A percentile compares a stretch with the other conserved stretches of the same genome.
phyloP scores from a whole-genome alignment of 371 early-diverging fungal genomes.

The Apophysomyces elegans region DNA sequence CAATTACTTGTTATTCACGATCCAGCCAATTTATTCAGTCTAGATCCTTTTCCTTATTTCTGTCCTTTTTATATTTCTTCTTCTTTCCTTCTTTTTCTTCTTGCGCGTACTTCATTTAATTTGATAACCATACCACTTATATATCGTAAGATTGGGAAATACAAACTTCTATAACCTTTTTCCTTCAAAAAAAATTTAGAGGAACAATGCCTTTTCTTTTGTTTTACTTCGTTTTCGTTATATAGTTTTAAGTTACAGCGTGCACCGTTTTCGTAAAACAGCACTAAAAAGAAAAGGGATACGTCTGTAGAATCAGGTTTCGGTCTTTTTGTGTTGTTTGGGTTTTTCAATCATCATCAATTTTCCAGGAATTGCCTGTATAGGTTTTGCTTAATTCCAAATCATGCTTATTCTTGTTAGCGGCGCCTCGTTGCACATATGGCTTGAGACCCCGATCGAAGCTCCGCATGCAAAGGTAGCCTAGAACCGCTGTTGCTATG shows the following conservation, averaged over 20 bases:
- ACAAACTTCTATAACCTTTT: background rate
- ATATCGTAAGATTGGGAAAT: no score
- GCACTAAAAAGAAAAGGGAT: no score
- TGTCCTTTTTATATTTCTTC: no score
- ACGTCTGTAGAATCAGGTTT: no score
- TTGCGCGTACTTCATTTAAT: slow-evolving; percentile 1
- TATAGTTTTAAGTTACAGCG: no score
- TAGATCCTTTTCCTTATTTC: no score
- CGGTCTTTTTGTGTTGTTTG: background rate
- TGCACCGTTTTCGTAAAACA: no score
- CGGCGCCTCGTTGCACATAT: slow-evolving; percentile 36
- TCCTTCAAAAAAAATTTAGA: background rate
- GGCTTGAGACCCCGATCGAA: slow-evolving; percentile 44
- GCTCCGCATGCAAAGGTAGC: slow-evolving; percentile 34
- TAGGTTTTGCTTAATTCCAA: slow-evolving; percentile 41
- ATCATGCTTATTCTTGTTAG: slow-evolving; percentile 31
- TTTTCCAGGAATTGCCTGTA: slow-evolving; percentile 37
- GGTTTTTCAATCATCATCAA: slow-evolving; percentile 39
- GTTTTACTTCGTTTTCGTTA: no score
- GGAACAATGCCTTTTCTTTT: no score
- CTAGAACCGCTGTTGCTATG: slow-evolving; percentile 31
- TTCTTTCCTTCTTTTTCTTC: background rate
- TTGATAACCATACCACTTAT: background rate
- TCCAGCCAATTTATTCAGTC: no score
- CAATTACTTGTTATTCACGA: no score